Evolutionary conservation across 129 eudicot species (phyloP), one percentile per base, ranked within the genome.

Genomic region (Flaveria trinervia): DNA sequence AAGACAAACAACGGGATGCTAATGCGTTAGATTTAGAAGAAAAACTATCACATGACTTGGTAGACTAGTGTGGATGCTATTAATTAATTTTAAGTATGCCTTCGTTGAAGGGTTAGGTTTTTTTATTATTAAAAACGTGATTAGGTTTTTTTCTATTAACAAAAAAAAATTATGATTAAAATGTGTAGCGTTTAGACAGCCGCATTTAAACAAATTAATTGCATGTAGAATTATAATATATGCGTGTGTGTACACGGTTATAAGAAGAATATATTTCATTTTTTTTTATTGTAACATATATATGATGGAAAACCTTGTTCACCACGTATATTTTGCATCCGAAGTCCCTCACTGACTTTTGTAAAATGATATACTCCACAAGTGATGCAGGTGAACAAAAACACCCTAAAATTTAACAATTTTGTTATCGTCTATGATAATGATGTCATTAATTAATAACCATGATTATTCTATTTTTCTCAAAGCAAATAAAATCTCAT

Each of bases 41-140:
- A 18, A 69, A 22, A 44, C 11, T 49, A 48, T 1, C 48, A 72
- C 8, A 33, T 51, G 51, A 65, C 41, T 18, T 30, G 14, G 33
- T 65, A 62, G 61, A 48, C 62, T 9, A 12, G 51, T 65, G 55
- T 75, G 65, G 69, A 65, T 30, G 50, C 30, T 75, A 61, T 9
- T 26, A 1, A 14, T 13, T 14, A 0, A 26, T 12, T 61, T 25
- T 30, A 49, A 44, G 16, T 9, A 65, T 50, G 62, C 50, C 14
- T 11, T 33, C 11, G 48, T 49, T 50, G 71, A 75, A 10, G 23
- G 18, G 17, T 46, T 46, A 44, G 9, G 23, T 18, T 28, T 48
- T 67, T 62, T 46, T 45, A 46, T 28, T 7, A n/a, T 75, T n/a
- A 9, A 46, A 25, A 25, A 7, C 6, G 26, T 56, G 59, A 23